Conservation (phyloP, 495 filamentous ascomycete species). For the Daldinia decipiens region DNA sequence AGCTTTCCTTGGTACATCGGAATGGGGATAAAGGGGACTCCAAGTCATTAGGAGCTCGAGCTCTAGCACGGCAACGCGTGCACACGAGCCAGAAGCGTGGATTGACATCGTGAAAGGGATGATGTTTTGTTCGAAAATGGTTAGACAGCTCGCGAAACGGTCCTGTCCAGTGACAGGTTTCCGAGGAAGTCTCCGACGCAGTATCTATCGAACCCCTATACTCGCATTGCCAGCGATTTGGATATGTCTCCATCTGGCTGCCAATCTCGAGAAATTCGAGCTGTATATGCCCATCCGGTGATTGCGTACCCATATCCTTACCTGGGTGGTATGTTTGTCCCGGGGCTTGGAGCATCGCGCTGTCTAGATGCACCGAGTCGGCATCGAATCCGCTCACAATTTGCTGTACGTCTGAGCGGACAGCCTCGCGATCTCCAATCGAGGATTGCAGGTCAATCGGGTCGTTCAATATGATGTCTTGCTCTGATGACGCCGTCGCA, state of each 20-base stretch:
- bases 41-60: constrained; percentile 7
- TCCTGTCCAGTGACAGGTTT: constrained; percentile 41
- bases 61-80: constrained; percentile 21
- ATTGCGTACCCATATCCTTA: constrained; percentile 23
- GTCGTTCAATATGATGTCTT: constrained; percentile 24
- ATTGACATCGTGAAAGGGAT: constrained; percentile 21
- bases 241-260: constrained; percentile 26
- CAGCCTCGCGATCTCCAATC: constrained; percentile 6
- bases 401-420: constrained; percentile 28
- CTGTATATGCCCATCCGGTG: constrained; percentile 1
- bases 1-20: constrained; percentile 14
- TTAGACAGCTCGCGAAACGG: constrained; percentile 20
- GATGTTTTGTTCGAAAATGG: constrained; percentile 39
- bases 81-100: constrained; percentile 31
- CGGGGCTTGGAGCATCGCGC: constrained; percentile 24
- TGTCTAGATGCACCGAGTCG: constrained; percentile 21
- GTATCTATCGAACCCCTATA: constrained; percentile 32
- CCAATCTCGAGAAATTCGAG: constrained; percentile 39
- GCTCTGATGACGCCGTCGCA: constrained; percentile 23
- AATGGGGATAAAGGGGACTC: constrained; percentile 11
- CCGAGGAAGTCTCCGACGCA: constrained; percentile 29
- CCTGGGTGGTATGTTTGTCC: constrained; percentile 36
- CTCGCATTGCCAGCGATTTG: constrained; percentile 45
- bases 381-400: constrained; percentile 28
- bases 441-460: constrained; percentile 15